A percentile compares a stretch with the other conserved stretches of the same genome.
These are phyloP conservation scores for Xylaria longipes DNA, from an alignment of 495 filamentous ascomycete genomes.

Conservation along the genomic window DNA sequence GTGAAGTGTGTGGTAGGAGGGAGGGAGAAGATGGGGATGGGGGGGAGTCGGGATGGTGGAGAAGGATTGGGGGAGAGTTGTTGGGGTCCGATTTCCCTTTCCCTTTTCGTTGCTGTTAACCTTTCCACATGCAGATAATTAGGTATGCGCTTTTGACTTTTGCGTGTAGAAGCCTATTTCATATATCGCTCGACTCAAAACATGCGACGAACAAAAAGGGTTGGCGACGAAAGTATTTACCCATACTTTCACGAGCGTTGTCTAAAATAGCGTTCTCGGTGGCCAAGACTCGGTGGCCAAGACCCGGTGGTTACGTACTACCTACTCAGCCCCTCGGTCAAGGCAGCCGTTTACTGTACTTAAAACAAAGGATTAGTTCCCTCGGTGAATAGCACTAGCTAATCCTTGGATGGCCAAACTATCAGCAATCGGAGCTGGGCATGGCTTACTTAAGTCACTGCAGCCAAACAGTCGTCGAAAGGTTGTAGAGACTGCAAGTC, in stretches of 20 bases:
- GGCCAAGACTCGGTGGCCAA: constrained; percentile 2
- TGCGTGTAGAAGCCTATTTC: neutral
- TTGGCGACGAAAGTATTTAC: neutral
- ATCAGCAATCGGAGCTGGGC: neutral
- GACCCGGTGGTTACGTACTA: neutral
- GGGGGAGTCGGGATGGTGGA: neutral
- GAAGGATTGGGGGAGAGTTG: constrained; percentile 8
- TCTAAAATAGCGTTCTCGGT: neutral
- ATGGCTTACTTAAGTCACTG: neutral
- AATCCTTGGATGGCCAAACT: neutral
- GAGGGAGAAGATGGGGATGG: neutral
- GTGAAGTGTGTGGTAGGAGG: neutral
- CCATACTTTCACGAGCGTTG: neutral
- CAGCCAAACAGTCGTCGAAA: neutral
- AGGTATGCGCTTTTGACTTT: neutral
- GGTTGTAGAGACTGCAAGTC: neutral
- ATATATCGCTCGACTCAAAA: neutral
- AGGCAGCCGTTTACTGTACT: constrained; percentile 5
- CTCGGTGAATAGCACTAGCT: neutral
- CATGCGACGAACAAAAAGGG: neutral
- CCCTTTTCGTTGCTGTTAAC: neutral
- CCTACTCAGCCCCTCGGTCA: constrained; percentile 14
- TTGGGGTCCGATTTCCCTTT: neutral
- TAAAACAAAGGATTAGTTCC: neutral
- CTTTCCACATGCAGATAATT: neutral